Base-by-base conservation (phyloP, 108 stramenopile genomes). In the Cyclotella cryptica region DNA sequence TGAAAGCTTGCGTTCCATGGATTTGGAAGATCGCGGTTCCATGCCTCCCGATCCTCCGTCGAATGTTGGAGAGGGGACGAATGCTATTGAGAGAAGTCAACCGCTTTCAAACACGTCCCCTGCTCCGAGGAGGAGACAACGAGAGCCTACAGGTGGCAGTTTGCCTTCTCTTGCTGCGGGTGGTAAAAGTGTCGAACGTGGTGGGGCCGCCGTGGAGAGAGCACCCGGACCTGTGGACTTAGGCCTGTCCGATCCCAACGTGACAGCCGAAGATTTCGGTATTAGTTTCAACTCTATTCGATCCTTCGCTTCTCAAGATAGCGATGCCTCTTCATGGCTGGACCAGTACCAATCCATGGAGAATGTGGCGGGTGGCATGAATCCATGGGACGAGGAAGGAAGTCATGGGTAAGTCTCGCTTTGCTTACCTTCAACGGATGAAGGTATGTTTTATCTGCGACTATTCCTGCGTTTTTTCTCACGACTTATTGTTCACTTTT, bases 301-400 rank as follows among this genome's bases (percentile, higher is more conserved):
- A 15, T 77, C 77, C 15, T 77, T 77, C 69, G 54, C 46, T 45
- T 77, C 77, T 3, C 35, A 65, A 27, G 78, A 30, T 12, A 79
- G 66, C 39, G 57, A 79, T 72, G 60, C 70, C 22, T 67, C 66
- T 18, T 71, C 70, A 0, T 79, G 78, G 78, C 40, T 79, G 40
- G 71, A 72, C 15, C 71, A 79, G 45, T 79, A 79, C 51, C 30
- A 79, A 43, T 57, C 65, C 21, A 79, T 79, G 78, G 78, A 79
- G 43, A 66, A 79, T 49, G 45, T 79, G 22, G 45, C 39, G 18
- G 55, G 68, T 39, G 66, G 49, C 39, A 70, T 53, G 27, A 52
- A 66, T 49, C 47, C 41, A 26, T 72, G 71, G 78, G 78, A 79
- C 60, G 78, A 79, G 40, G 78, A 72, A 53, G 71, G 39, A 27